These are phyloP conservation scores for Rubia yunnanensis DNA, from an alignment of 257 asterid genomes.

Conservation along the genomic window DNA sequence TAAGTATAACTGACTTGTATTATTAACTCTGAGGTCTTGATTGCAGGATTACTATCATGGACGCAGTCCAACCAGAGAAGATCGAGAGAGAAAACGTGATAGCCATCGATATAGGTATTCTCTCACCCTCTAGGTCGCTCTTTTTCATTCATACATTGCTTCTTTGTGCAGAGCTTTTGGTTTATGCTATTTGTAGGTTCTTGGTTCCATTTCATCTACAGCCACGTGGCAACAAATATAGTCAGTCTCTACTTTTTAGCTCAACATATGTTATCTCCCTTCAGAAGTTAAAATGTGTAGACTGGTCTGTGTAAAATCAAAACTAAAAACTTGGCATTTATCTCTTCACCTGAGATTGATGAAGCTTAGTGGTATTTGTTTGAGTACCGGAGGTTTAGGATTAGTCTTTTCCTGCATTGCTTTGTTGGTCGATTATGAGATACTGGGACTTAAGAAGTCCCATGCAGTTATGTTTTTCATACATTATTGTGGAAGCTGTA, in stretches of 20 bases:
- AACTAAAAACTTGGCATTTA: neutral
- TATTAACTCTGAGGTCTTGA: neutral
- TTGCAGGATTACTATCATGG: slow-evolving; percentile 61
- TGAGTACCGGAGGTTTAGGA: neutral
- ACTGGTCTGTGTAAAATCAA: neutral
- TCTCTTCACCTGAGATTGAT: neutral
- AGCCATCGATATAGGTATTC: slow-evolving; percentile 69
- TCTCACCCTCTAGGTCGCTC: neutral
- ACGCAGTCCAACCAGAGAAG: slow-evolving; percentile 79
- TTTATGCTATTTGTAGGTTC: neutral
- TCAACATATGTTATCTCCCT: neutral
- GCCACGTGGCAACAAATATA: neutral
- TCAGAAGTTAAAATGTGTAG: neutral
- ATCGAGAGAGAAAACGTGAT: slow-evolving; percentile 79
- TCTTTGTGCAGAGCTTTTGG: neutral
- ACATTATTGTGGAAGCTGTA: slow-evolving; percentile 49
- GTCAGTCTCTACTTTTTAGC: neutral
- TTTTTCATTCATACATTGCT: slow-evolving; percentile 1
- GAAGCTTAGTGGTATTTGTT: neutral
- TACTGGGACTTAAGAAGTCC: neutral
- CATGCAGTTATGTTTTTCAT: neutral
- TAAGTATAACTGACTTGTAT: neutral
- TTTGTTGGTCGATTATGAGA: neutral
- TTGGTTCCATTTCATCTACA: neutral
- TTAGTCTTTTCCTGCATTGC: neutral